phyloP scores from a whole-genome alignment of 345 rosid genomes.

The Gossypium turneri region DNA sequence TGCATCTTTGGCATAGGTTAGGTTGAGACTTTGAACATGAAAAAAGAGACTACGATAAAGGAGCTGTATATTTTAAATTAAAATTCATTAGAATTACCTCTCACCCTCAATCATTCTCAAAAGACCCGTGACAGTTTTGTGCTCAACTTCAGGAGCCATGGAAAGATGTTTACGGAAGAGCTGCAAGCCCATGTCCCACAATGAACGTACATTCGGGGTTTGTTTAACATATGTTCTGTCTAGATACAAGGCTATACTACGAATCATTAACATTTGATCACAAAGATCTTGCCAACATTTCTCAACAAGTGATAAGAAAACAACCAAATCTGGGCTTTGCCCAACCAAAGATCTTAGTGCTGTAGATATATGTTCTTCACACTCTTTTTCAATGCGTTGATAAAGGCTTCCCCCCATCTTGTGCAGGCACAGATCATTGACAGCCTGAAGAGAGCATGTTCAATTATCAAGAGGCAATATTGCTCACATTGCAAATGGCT shows the following conservation, averaged over 20 bases:
- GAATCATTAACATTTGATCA: constrained; percentile 92
- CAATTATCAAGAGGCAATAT: constrained; percentile 12
- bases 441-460: constrained; percentile 54
- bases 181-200: constrained; percentile 99
- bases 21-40: neutral
- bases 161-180: constrained; percentile 90
- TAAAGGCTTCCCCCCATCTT: constrained; percentile 90
- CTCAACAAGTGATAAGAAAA: constrained; percentile 86
- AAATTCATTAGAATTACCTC: constrained; percentile 46
- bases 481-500: constrained; percentile 9
- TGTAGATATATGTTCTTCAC: constrained; percentile 72
- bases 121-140: constrained; percentile 89
- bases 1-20: neutral
- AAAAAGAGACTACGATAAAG: neutral
- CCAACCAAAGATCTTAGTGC: constrained; percentile 80
- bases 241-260: constrained; percentile 85
- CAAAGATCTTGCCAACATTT: constrained; percentile 95
- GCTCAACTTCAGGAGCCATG: constrained; percentile 79
- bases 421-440: constrained; percentile 81
- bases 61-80: neutral
- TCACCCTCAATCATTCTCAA: constrained; percentile 90
- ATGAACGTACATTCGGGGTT: constrained; percentile 70
- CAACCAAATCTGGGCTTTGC: constrained; percentile 89
- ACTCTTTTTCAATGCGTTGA: constrained; percentile 78
- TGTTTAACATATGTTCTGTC: constrained; percentile 94